Evolutionary conservation across 2,329 filamentous ascomycete species (phyloP).

Genomic region (Diaporthe australafricana): DNA sequence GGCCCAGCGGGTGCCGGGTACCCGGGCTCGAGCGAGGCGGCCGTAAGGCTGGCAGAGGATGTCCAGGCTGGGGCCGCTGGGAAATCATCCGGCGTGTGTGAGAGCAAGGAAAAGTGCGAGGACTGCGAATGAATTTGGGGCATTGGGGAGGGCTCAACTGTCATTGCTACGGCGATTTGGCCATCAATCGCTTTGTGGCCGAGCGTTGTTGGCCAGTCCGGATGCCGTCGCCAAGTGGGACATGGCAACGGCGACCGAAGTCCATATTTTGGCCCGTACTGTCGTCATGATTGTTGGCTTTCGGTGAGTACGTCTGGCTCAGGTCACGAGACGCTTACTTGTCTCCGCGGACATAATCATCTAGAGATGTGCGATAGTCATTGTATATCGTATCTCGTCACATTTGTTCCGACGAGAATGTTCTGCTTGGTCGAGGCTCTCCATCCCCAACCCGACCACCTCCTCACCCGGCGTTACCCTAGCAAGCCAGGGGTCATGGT

Average conservation of each 20-base stretch:
- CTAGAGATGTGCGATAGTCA: slow-evolving; percentile 10
- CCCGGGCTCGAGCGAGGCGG: slow-evolving; percentile 31
- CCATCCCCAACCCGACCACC: slow-evolving; percentile 1
- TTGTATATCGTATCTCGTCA: slow-evolving; percentile 29
- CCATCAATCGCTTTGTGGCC: neutral
- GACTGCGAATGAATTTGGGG: slow-evolving; percentile 28
- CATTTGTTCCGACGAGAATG: slow-evolving; percentile 4
- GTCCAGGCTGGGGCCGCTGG: neutral
- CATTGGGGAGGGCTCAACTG: too few species aligned
- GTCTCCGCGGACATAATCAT: neutral
- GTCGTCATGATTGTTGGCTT: neutral
- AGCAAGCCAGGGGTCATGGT: neutral
- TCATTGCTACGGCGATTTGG: neutral
- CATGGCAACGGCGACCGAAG: neutral
- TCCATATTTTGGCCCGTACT: too few species aligned
- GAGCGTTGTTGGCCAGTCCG: neutral
- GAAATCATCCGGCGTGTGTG: neutral
- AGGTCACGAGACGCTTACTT: neutral
- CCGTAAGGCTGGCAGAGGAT: slow-evolving; percentile 9
- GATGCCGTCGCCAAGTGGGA: neutral
- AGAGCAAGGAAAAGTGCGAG: slow-evolving; percentile 32
- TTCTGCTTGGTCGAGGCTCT: slow-evolving; percentile 17
- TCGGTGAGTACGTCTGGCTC: neutral
- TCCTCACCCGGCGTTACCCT: neutral
- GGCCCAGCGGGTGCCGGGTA: slow-evolving; percentile 33